Percentiles rank a stretch among this genome's conserved stretches.
These are phyloP conservation scores for maize (Zea mays) DNA, from an alignment of 176 grass and related monocot genomes.

Conservation along the genomic window DNA sequence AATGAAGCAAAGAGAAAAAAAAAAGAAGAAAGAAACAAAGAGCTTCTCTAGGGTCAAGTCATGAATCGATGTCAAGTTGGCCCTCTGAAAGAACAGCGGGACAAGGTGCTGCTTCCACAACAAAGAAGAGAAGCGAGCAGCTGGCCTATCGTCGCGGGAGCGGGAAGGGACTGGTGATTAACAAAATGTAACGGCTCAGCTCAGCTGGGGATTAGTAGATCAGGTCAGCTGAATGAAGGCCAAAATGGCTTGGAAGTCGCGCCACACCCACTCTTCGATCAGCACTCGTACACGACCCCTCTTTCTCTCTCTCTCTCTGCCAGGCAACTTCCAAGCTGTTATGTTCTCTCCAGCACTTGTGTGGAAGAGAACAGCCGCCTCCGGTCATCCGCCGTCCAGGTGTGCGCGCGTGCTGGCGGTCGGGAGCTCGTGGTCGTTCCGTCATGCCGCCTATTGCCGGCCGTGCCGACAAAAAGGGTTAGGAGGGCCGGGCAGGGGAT, in stretches of 20 bases:
- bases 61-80: slow-evolving; percentile 41
- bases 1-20: slow-evolving; percentile 18
- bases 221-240: slow-evolving; percentile 30
- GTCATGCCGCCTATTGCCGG: slow-evolving; percentile 37
- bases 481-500: slow-evolving; percentile 29
- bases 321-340: slow-evolving; percentile 36
- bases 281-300: neutral
- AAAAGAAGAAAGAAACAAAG: slow-evolving; percentile 27
- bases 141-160: neutral
- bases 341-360: slow-evolving; percentile 42
- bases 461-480: slow-evolving; percentile 33
- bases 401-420: slow-evolving; percentile 6
- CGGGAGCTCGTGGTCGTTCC: slow-evolving; percentile 38
- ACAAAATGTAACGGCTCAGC: slow-evolving; percentile 38
- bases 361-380: slow-evolving; percentile 35
- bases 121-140: slow-evolving; percentile 46
- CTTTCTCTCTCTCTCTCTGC: neutral
- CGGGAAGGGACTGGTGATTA: neutral
- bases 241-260: slow-evolving; percentile 52
- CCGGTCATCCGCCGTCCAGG: neutral
- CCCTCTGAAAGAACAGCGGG: slow-evolving; percentile 35
- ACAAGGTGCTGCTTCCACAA: slow-evolving; percentile 44
- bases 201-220: slow-evolving; percentile 47
- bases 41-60: slow-evolving; percentile 18
- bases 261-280: slow-evolving; percentile 1